These are phyloP conservation scores for Boletus vermiculosoides DNA, from an alignment of 768 basidiomycete species.

Conservation along the genomic window DNA sequence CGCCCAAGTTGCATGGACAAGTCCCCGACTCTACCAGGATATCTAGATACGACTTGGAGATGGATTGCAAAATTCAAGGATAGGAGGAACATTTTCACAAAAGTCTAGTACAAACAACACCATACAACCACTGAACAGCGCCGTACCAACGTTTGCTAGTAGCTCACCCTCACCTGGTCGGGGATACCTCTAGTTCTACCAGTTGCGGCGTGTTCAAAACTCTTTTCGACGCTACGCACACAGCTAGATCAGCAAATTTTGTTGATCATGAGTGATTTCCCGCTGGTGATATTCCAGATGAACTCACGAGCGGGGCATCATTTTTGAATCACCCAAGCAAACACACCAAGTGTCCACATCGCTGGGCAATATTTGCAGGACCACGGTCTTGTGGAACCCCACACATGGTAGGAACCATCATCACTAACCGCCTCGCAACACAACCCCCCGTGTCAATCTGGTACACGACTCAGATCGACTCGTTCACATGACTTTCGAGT, in stretches of 20 bases:
- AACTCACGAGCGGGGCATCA: not conserved
- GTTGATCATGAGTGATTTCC: not conserved
- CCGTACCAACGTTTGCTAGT: not conserved
- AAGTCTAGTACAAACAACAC: too few species aligned
- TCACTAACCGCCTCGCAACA: too few species aligned
- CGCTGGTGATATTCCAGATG: not conserved
- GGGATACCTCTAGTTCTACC: too few species aligned
- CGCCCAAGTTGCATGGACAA: too few species aligned
- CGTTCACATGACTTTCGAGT: too few species aligned
- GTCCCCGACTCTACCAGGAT: too few species aligned
- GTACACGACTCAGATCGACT: too few species aligned
- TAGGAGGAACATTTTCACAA: too few species aligned
- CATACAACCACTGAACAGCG: too few species aligned
- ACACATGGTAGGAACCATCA: not conserved
- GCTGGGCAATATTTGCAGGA: not conserved
- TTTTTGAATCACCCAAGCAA: not conserved
- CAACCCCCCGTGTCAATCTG: not conserved
- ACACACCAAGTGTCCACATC: not conserved
- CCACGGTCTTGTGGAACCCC: not conserved
- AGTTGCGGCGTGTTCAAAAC: not conserved
- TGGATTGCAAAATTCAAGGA: too few species aligned
- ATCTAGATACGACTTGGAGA: too few species aligned
- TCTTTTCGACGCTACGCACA: not conserved
- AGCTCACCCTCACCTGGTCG: too few species aligned
- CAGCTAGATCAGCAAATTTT: not conserved